Percentiles rank a stretch among this genome's conserved stretches.
These are phyloP conservation scores for Aechmea fasciata DNA, from an alignment of 176 grass and related monocot species.

Conservation along the genomic window DNA sequence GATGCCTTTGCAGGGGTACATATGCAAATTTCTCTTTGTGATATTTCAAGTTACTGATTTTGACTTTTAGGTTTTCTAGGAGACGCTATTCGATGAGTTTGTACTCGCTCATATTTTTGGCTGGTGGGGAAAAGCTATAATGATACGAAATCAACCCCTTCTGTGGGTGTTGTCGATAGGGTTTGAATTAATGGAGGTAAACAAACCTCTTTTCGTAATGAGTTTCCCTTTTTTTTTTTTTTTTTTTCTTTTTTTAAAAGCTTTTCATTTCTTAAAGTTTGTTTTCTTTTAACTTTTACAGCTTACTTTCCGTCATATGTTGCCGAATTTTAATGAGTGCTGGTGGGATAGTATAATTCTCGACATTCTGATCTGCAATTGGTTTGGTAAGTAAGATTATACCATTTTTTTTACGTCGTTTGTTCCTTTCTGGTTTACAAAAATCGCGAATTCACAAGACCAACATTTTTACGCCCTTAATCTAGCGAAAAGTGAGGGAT, in stretches of 20 bases:
- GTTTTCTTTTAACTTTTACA: slow-evolving; percentile 27
- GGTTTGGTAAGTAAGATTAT: slow-evolving; percentile 93
- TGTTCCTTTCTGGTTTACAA: no score
- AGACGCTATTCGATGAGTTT: slow-evolving; percentile 99
- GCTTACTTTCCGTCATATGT: slow-evolving; percentile 98
- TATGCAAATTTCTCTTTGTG: slow-evolving; percentile 11
- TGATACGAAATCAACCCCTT: slow-evolving; percentile 99
- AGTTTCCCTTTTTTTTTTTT: slow-evolving; percentile 21
- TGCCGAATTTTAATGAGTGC: slow-evolving; percentile 98
- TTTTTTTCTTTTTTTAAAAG: slow-evolving; percentile 8
- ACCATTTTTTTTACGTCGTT: slow-evolving; percentile 7
- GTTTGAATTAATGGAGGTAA: slow-evolving; percentile 96
- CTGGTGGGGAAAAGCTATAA: slow-evolving; percentile 99
- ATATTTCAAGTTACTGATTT: slow-evolving; percentile 63
- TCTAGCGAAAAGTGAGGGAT: no score
- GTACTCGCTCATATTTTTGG: slow-evolving; percentile 94
- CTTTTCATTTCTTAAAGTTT: slow-evolving; percentile 13
- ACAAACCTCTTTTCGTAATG: not conserved
- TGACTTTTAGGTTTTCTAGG: slow-evolving; percentile 82
- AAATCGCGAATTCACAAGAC: no score
- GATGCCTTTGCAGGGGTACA: no score
- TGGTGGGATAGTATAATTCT: slow-evolving; percentile 99
- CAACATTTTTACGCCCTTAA: no score
- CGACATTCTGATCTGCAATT: slow-evolving; percentile 98
- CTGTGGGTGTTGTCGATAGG: slow-evolving; percentile 96